phyloP scores from a whole-genome alignment of 805 yeast genomes.

The Kuraishia hungarica region DNA sequence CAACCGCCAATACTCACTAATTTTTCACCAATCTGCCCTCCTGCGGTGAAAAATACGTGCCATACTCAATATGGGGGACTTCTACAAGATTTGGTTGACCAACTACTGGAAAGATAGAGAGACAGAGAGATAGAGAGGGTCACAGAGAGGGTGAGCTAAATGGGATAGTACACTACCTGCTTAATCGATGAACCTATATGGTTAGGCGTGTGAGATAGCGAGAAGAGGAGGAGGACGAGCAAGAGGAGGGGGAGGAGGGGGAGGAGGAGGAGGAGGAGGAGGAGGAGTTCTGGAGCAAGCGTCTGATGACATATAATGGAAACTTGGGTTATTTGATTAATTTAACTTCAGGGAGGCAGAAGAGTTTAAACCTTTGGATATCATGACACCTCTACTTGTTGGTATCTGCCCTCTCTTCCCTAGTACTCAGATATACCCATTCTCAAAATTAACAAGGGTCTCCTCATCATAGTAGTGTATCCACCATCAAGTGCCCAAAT shows the following conservation, averaged over 20 bases:
- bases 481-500: background rate
- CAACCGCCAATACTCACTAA: background rate
- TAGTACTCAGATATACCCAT: background rate
- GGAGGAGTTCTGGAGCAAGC: too few species aligned
- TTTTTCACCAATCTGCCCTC: background rate
- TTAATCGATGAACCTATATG: too few species aligned
- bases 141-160: too few species aligned
- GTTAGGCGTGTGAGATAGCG: too few species aligned
- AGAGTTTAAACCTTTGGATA: too few species aligned
- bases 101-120: background rate
- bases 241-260: too few species aligned
- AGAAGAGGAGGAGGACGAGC: too few species aligned
- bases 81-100: background rate
- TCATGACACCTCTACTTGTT: background rate
- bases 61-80: background rate
- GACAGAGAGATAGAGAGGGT: background rate
- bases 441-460: background rate
- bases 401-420: background rate
- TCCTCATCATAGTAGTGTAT: background rate
- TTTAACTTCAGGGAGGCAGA: too few species aligned
- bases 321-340: too few species aligned
- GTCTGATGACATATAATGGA: too few species aligned
- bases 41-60: background rate
- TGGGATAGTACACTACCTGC: too few species aligned
- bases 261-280: too few species aligned